Conservation (phyloP, 2,329 filamentous ascomycete genomes). For the Claviceps fusiformis region DNA sequence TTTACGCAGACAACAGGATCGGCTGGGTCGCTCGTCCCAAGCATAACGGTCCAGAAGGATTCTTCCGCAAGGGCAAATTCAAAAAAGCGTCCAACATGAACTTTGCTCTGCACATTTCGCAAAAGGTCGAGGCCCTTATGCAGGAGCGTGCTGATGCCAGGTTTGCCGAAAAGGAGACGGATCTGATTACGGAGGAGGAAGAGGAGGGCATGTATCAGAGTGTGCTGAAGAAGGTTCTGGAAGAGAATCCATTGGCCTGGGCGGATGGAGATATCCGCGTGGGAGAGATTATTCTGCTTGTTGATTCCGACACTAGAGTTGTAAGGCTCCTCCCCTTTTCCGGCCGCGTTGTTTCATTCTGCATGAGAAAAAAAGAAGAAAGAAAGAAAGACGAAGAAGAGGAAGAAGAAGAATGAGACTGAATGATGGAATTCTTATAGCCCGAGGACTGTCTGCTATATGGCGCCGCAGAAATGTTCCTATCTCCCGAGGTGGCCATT, state of each 20-base stretch:
- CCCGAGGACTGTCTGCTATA: conserved; percentile 55
- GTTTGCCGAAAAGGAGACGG: conserved; percentile 7
- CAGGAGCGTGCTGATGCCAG: conserved; percentile 15
- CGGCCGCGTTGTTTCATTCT: too few species aligned
- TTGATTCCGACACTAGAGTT: conserved; percentile 58
- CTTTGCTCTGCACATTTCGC: conserved; percentile 48
- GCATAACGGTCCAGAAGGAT: conserved; percentile 33
- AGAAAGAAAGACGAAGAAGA: not conserved
- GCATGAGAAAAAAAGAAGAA: not conserved
- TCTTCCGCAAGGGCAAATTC: conserved; percentile 48
- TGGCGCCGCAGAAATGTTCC: conserved; percentile 58
- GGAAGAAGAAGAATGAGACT: not conserved
- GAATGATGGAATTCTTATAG: not conserved
- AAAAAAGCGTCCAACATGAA: conserved; percentile 71
- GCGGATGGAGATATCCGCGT: conserved; percentile 47
- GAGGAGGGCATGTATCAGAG: conserved; percentile 34
- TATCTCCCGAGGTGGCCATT: conserved; percentile 55
- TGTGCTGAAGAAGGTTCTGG: conserved; percentile 34
- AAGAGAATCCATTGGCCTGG: conserved; percentile 34
- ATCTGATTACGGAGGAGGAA: conserved; percentile 14
- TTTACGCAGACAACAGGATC: conserved; percentile 35
- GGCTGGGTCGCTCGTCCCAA: conserved; percentile 33
- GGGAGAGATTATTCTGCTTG: conserved; percentile 50
- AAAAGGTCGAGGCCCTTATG: conserved; percentile 48
- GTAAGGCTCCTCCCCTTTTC: conserved; percentile 4